Conservation (phyloP, 2,329 filamentous ascomycete species). For the Colletotrichum trifolii region DNA sequence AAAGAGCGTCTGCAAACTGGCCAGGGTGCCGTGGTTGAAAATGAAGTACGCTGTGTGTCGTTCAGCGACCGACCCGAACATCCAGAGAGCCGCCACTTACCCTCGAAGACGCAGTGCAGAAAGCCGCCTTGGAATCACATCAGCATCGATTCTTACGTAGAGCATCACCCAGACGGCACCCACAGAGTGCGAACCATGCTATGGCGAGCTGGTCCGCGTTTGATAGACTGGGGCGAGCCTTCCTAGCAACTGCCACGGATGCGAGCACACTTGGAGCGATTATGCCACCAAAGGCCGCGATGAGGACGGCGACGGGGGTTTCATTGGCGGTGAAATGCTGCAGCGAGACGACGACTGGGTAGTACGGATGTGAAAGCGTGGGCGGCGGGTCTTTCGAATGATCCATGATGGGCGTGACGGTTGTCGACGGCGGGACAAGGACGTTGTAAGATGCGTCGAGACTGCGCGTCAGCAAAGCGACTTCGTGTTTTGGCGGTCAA, state of each 20-base stretch:
- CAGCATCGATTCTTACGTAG: slow-evolving; percentile 21
- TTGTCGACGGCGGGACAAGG: too few relatives aligned
- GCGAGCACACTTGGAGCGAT: slow-evolving; percentile 49
- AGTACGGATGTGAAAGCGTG: slow-evolving; percentile 58
- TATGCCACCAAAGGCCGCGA: slow-evolving; percentile 51
- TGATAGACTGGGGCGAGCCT: slow-evolving; percentile 45
- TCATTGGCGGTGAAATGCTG: slow-evolving; percentile 59
- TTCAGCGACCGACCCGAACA: not conserved
- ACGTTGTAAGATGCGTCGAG: too few relatives aligned
- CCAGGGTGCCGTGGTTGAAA: slow-evolving; percentile 73
- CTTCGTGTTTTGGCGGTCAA: too few relatives aligned
- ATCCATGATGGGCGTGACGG: too few relatives aligned
- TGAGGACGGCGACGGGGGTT: slow-evolving; percentile 50
- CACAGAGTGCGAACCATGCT: slow-evolving; percentile 68
- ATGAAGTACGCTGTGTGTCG: slow-evolving; percentile 75
- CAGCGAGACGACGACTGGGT: slow-evolving; percentile 56
- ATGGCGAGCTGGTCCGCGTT: slow-evolving; percentile 56
- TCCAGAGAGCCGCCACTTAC: slow-evolving; percentile 48
- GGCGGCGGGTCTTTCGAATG: too few relatives aligned
- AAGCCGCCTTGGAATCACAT: slow-evolving; percentile 63
- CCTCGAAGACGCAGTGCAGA: slow-evolving; percentile 86
- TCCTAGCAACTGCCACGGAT: slow-evolving; percentile 45
- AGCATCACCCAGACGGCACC: slow-evolving; percentile 39
- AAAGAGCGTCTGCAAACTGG: slow-evolving; percentile 76
- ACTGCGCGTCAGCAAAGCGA: too few relatives aligned